phyloP scores from a whole-genome alignment of 805 yeast species.

The Metschnikowia aberdeeniae region DNA sequence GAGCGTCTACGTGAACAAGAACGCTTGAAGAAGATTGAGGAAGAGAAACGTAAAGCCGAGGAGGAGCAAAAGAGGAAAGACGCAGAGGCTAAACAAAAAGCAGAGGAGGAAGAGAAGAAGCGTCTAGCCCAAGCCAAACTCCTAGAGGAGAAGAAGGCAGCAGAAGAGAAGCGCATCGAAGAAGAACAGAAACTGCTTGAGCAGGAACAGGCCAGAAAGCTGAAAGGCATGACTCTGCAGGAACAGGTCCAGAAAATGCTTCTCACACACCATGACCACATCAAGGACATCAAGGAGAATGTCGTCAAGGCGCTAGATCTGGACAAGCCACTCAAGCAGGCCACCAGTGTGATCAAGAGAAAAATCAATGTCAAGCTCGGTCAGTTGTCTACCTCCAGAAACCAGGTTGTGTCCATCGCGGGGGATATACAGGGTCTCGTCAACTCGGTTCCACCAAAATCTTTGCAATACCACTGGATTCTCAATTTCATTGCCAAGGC shows the following conservation, averaged over 20 bases:
- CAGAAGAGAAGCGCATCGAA: slow-evolving; percentile 15
- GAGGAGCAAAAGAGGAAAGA: slow-evolving; percentile 15
- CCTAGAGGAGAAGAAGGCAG: slow-evolving; percentile 16
- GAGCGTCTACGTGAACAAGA: neutral
- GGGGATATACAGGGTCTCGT: slow-evolving; percentile 50
- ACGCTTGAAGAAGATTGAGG: slow-evolving; percentile 5
- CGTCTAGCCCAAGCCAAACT: slow-evolving; percentile 7
- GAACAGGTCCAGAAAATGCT: slow-evolving; percentile 40
- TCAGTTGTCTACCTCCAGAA: slow-evolving; percentile 70
- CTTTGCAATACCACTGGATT: slow-evolving; percentile 64
- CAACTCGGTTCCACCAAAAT: slow-evolving; percentile 38
- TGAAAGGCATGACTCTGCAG: slow-evolving; percentile 32
- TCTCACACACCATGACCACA: slow-evolving; percentile 46
- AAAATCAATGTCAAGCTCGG: slow-evolving; percentile 87
- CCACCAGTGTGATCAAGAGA: slow-evolving; percentile 59
- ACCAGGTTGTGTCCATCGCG: slow-evolving; percentile 53
- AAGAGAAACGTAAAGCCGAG: slow-evolving; percentile 13
- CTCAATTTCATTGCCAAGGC: slow-evolving; percentile 83
- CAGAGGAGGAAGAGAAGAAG: slow-evolving; percentile 12
- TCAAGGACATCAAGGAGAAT: slow-evolving; percentile 53
- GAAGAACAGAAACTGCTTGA: slow-evolving; percentile 13
- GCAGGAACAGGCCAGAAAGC: slow-evolving; percentile 15
- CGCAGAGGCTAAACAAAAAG: slow-evolving; percentile 9
- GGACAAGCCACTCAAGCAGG: slow-evolving; percentile 50
- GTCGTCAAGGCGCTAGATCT: slow-evolving; percentile 52